Conservation (phyloP, 768 basidiomycete species). For the Rhodotorula kratochvilovae region DNA sequence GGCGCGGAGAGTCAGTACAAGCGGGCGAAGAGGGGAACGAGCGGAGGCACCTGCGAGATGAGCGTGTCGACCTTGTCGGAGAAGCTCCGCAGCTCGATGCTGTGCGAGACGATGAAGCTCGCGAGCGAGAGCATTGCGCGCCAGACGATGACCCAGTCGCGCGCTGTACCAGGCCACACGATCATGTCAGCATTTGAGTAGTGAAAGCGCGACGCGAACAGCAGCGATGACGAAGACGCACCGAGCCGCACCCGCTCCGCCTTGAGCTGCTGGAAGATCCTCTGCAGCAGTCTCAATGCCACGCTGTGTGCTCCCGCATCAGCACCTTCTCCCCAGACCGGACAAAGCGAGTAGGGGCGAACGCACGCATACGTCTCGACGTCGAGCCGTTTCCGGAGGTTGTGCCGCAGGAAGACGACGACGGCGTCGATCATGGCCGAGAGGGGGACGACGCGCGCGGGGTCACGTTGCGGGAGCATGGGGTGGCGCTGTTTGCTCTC, state of each 20-base stretch:
- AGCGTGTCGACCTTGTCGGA: constrained; percentile 20
- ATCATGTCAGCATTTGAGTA: no score
- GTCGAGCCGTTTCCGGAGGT: constrained; percentile 28
- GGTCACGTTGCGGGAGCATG: not conserved
- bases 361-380: constrained; percentile 36
- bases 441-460: not conserved
- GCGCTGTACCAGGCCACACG: no score
- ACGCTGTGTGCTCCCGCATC: constrained; percentile 1
- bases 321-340: not conserved
- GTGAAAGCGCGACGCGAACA: no score
- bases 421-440: constrained; percentile 32
- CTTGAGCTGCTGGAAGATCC: constrained; percentile 36
- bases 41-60: constrained; percentile 20
- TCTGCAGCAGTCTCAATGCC: constrained; percentile 22
- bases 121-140: constrained; percentile 30
- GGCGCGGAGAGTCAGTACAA: not conserved
- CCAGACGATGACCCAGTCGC: constrained; percentile 37
- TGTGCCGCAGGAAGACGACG: constrained; percentile 31
- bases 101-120: constrained; percentile 18
- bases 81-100: constrained; percentile 1
- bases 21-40: no score
- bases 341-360: no score
- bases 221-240: not conserved
- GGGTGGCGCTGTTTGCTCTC: constrained; percentile 14
- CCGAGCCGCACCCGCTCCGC: constrained; percentile 18